Evolutionary conservation across 1,139 yeast genomes (phyloP).

Genomic region (Candida glucosophila): DNA sequence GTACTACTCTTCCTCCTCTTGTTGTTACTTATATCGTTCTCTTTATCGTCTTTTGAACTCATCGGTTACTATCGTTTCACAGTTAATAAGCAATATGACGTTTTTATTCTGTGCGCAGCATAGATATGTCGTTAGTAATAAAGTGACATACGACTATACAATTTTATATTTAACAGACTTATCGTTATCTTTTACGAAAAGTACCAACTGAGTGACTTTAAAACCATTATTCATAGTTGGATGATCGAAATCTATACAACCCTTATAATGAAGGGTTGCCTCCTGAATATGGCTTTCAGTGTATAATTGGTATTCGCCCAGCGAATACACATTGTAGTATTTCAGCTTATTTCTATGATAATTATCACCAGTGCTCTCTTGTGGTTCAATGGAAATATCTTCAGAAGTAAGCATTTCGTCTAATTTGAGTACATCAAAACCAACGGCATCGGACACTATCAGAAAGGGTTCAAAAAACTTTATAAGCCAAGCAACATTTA

Average conservation of each 20-base stretch:
- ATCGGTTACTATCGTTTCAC: no score
- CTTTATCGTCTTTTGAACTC: no score
- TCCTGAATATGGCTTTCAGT: constrained; percentile 10
- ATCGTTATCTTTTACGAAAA: constrained; percentile 4
- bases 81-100: no score
- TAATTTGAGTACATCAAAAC: constrained; percentile 16
- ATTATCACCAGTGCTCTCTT: constrained; percentile 7
- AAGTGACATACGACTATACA: neutral
- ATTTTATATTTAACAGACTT: constrained; percentile 7
- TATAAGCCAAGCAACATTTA: constrained; percentile 16
- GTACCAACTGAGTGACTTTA: constrained; percentile 13
- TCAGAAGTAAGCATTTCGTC: constrained; percentile 14
- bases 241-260: constrained; percentile 26
- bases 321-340: constrained; percentile 16
- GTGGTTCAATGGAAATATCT: constrained; percentile 1
- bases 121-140: neutral
- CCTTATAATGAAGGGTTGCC: constrained; percentile 18
- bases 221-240: constrained; percentile 24
- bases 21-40: neutral
- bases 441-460: constrained; percentile 11
- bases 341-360: constrained; percentile 5
- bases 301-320: constrained; percentile 15
- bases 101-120: neutral
- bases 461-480: constrained; percentile 14
- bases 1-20: neutral